phyloP scores from a whole-genome alignment of 768 basidiomycete genomes.

The Pleurotus tuoliensis region DNA sequence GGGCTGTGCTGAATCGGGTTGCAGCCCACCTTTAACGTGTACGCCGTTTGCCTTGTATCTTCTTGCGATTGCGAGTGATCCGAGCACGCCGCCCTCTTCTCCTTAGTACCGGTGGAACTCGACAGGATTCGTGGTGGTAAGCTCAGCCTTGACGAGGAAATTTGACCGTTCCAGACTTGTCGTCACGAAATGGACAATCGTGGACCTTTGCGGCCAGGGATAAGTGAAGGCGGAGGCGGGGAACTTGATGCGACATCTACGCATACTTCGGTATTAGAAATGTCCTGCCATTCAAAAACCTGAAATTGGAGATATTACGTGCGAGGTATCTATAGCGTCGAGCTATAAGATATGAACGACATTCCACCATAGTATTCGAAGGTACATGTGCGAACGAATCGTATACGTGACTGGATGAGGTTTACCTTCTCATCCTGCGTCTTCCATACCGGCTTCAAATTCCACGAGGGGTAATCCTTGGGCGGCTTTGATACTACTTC shows the following conservation, averaged over 20 bases:
- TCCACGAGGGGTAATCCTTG: background rate
- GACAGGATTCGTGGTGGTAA: conserved; percentile 33
- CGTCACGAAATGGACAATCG: conserved; percentile 16
- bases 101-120: conserved; percentile 48
- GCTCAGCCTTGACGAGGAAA: conserved; percentile 33
- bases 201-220: conserved; percentile 13
- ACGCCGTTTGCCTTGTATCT: conserved; percentile 40
- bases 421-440: background rate
- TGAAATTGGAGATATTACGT: too few species aligned
- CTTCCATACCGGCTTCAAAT: background rate
- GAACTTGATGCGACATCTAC: background rate
- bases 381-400: background rate
- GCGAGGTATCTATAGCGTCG: background rate
- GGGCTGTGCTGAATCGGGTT: conserved; percentile 25
- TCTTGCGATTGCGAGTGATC: conserved; percentile 50
- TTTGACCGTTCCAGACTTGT: conserved; percentile 40
- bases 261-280: background rate
- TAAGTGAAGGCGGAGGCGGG: conserved; percentile 3
- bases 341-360: background rate
- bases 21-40: conserved; percentile 46
- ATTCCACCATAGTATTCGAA: background rate
- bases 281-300: background rate
- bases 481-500: background rate
- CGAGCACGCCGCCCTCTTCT: conserved; percentile 41
- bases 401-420: background rate